These are phyloP conservation scores for Petasospora fabianii DNA, from an alignment of 1,139 yeast genomes.

Conservation along the genomic window DNA sequence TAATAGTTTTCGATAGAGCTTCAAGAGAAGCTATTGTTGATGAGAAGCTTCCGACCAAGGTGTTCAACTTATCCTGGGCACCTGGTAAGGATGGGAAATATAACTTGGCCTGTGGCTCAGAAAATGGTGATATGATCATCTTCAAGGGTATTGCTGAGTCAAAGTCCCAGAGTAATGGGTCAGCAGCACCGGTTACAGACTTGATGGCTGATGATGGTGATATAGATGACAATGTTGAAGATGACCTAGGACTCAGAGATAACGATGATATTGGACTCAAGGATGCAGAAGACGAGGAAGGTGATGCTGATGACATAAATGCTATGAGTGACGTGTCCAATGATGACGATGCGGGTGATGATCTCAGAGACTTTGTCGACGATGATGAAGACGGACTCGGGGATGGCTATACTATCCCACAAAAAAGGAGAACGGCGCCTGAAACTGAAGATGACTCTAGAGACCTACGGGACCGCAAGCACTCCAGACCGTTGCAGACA, in stretches of 20 bases:
- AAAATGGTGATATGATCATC: slow-evolving; percentile 46
- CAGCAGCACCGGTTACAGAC: slow-evolving; percentile 14
- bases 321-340: slow-evolving; percentile 29
- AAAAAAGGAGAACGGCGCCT: slow-evolving; percentile 9
- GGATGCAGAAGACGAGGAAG: slow-evolving; percentile 27
- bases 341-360: slow-evolving; percentile 23
- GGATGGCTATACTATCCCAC: slow-evolving; percentile 15
- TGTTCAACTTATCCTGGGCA: slow-evolving; percentile 34
- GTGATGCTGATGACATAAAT: slow-evolving; percentile 31
- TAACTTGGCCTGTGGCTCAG: slow-evolving; percentile 44
- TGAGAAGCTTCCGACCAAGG: slow-evolving; percentile 25
- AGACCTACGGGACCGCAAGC: no score
- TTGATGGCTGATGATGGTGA: slow-evolving; percentile 23
- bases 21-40: slow-evolving; percentile 31
- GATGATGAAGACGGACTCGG: slow-evolving; percentile 18
- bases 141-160: slow-evolving; percentile 34
- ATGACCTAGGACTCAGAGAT: no score
- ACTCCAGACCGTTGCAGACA: slow-evolving; percentile 3
- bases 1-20: slow-evolving; percentile 55
- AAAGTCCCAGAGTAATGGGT: slow-evolving; percentile 4
- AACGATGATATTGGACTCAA: slow-evolving; percentile 22
- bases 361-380: slow-evolving; percentile 26
- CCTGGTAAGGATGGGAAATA: slow-evolving; percentile 17
- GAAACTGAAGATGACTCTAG: slow-evolving; percentile 5
- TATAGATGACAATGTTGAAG: slow-evolving; percentile 28